Percentiles rank a stretch among this genome's conserved stretches.
Evolutionary conservation across 768 basidiomycete genomes (phyloP).

Genomic region (Phylloporus rhodoxanthus): DNA sequence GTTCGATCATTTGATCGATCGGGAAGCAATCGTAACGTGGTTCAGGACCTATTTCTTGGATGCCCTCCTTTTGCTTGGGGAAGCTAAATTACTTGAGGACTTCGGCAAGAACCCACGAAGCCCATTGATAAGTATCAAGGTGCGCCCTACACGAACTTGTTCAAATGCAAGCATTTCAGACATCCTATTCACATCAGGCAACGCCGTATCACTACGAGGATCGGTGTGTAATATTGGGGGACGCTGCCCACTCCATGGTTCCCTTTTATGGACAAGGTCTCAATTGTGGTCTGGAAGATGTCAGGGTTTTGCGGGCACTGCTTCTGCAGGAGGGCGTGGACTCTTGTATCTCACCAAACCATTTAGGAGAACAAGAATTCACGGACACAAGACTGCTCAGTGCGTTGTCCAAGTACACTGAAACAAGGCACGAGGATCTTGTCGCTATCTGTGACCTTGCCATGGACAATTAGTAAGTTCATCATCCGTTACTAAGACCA

Average conservation of each 20-base stretch:
- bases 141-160: constrained; percentile 35
- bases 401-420: constrained; percentile 75
- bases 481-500: constrained; percentile 23
- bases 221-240: constrained; percentile 82
- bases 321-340: constrained; percentile 66
- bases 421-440: constrained; percentile 79
- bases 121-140: constrained; percentile 89
- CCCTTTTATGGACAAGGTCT: constrained; percentile 97
- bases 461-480: constrained; percentile 91
- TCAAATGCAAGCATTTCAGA: constrained; percentile 15
- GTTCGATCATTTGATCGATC: constrained; percentile 59
- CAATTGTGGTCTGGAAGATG: constrained; percentile 97
- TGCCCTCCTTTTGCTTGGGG: constrained; percentile 80
- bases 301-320: constrained; percentile 76
- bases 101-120: constrained; percentile 83
- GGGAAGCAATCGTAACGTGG: constrained; percentile 59
- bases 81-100: constrained; percentile 67
- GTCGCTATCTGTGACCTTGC: constrained; percentile 88
- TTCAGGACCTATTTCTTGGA: constrained; percentile 84
- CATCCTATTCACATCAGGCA: constrained; percentile 42
- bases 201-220: constrained; percentile 89
- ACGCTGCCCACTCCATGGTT: constrained; percentile 98
- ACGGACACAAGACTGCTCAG: constrained; percentile 54
- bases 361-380: constrained; percentile 24
- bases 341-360: constrained; percentile 34